Conservation (phyloP, 768 basidiomycete species). For the Sarcodon aspratus region DNA sequence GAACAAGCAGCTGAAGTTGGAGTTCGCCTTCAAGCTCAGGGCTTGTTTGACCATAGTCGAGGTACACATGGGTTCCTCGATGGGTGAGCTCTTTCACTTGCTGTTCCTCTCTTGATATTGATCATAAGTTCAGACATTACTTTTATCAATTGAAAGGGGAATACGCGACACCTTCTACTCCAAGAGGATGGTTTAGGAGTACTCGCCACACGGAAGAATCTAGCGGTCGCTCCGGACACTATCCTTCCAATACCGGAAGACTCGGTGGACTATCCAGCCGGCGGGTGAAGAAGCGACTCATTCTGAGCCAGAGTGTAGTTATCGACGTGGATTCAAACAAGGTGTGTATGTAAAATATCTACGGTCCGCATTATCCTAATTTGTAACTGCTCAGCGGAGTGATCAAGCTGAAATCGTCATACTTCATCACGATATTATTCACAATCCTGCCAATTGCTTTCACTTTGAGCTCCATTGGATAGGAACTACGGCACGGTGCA, state of each 20-base stretch:
- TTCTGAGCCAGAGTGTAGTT: constrained; percentile 83
- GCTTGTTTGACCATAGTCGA: constrained; percentile 77
- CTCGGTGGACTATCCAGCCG: constrained; percentile 17
- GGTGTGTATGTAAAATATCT: constrained; percentile 22
- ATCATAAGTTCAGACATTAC: constrained; percentile 50
- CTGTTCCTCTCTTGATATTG: neutral
- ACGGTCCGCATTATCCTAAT: neutral
- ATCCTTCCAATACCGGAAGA: neutral
- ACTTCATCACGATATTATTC: constrained; percentile 89
- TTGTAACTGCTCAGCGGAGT: constrained; percentile 41
- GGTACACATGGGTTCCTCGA: constrained; percentile 78
- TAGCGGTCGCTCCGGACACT: constrained; percentile 2
- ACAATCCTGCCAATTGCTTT: constrained; percentile 90
- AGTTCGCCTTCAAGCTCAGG: constrained; percentile 62
- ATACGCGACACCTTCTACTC: constrained; percentile 54
- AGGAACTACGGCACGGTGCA: constrained; percentile 81
- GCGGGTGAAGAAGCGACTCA: constrained; percentile 45
- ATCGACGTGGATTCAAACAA: constrained; percentile 78
- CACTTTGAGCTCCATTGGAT: constrained; percentile 99
- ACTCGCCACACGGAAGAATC: neutral
- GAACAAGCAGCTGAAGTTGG: constrained; percentile 78
- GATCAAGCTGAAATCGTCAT: constrained; percentile 83
- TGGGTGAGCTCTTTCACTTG: constrained; percentile 38
- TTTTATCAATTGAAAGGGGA: constrained; percentile 79
- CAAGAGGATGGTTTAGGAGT: neutral